Base-by-base conservation (phyloP, 805 yeast species). In the Saturnispora ahearnii region DNA sequence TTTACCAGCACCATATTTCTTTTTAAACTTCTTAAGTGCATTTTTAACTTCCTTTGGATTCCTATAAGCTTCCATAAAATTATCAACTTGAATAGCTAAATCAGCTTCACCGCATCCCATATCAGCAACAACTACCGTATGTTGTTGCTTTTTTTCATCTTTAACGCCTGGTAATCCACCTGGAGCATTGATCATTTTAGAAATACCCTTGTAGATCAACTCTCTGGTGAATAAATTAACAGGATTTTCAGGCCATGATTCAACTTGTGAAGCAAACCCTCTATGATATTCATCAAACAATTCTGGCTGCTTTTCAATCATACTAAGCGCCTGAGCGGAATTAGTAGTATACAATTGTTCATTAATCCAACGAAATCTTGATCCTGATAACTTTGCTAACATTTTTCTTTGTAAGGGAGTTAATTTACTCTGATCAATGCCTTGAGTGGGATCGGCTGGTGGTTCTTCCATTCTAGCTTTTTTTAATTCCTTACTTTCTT, bases 41-140 rank as follows among this genome's bases (percentile, higher is more conserved):
- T 72, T 74, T 28, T 64, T 59, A 12, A 62, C 61, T 48, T 67
- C 67, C 52, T 68, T 65, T 28, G 41, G 38, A 24, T 48, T 26
- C 15, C 42, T 41, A 28, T 52, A 56, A 10, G 49, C 30, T 10
- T 44, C 52, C 53, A 76, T 68, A 57, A 77, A 76, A 9, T 74
- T 72, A 46, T 71, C 71, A 46, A 87, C 74, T 57, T 88, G 86
- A 37, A 73, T 66, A 1, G 96, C 81, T 44, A 93, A 74, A 59
- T 86, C 85, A 0, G 98, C 99, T 66, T 93, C 99, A 50, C 99
- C 99, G 66, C 99, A 93, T 10, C 99, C 99, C 98, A 93, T 91
- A 69, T 93, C 99, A 0, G 98, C 97, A 52, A 93, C 77, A 3
- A 85, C 88, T 34, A 91, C 81, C 52, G 76, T 74, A 50, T 79